Evolutionary conservation across 139 green algal genomes (phyloP), one percentile per base, ranked within the genome.

Genomic region (Zygnema cylindricum): DNA sequence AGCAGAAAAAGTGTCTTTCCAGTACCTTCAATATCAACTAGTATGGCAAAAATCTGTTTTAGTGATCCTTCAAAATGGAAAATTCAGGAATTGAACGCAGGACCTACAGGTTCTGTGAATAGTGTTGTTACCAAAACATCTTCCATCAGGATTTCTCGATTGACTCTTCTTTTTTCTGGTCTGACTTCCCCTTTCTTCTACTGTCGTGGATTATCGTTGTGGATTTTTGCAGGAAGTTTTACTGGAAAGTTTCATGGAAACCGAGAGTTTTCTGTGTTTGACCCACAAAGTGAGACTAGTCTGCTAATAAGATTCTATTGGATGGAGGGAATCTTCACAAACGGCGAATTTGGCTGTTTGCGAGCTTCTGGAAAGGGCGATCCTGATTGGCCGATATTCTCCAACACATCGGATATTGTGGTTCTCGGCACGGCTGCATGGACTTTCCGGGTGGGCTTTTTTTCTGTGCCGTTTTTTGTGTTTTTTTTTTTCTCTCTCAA

Each of bases 241-340:
- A 43, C 7, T 25, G 71, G 36, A 43, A 16, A 54, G 71, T 41
- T 40, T 16, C 71, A 79, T 43, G 71, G 71, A 3, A 43, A 79
- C 71, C 7, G 11, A 11, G 71, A 40, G 71, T 79, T 7, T 7
- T 41, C 16, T 16, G 16, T 79, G 11, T 23, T 25, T 3, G 7
- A 79, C 71, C 3, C 7, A 7, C 36, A 41, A 79, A 79, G 11
- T 54, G 71, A 16, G 16, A 16, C 3, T 3, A 79, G 11, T 16
- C 71, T 85, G 3, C 33, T 49, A 54, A 75, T 85, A 3, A 85
- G 82, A 49, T 85, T 83, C 77, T 85, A 85, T 54, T 85, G 77
- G 77, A 54, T 85, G 42, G 77, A 85, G 33, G 77, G 77, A 11
- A 77, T 85, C 3, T 85, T 83, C 77, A 38, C 7, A 39, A 77